Percentiles rank a stretch among this genome's conserved stretches.
Evolutionary conservation across 345 rosid genomes (phyloP).

Genomic region (Salix caprea): DNA sequence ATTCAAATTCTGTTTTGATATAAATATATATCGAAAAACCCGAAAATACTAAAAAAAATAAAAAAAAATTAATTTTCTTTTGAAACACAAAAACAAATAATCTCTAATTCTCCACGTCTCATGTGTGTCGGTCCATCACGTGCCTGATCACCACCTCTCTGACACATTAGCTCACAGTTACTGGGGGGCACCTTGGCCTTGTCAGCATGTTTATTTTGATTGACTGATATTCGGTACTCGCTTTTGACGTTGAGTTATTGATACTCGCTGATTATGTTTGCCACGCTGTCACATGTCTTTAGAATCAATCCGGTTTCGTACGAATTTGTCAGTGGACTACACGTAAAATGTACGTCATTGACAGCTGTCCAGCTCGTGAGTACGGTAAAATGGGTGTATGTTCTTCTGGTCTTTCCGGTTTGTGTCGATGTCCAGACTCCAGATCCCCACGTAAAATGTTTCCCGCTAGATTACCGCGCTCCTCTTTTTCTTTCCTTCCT

Average conservation of each 20-base stretch:
- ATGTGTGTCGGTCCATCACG: constrained; percentile 32
- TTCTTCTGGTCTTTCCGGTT: neutral
- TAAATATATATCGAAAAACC: no score
- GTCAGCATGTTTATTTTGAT: constrained; percentile 1
- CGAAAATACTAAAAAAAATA: no score
- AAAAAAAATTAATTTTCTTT: no score
- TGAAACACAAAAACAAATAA: no score
- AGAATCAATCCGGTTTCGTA: neutral
- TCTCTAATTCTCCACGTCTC: constrained; percentile 17
- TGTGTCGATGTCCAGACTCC: neutral
- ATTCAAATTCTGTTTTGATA: no score
- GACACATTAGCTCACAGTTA: neutral
- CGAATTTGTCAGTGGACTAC: neutral
- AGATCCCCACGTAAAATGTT: neutral
- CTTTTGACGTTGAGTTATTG: neutral
- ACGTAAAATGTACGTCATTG: neutral
- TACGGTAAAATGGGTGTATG: neutral
- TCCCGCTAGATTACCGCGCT: neutral
- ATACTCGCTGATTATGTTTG: neutral
- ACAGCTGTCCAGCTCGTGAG: constrained; percentile 8
- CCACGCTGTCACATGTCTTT: constrained; percentile 11
- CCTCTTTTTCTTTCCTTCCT: no score
- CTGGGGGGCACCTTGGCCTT: constrained; percentile 2
- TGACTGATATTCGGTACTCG: neutral
- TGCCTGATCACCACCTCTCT: constrained; percentile 12